Evolutionary conservation across 1,139 yeast species (phyloP).

Genomic region (Saccharomyces hybrid): DNA sequence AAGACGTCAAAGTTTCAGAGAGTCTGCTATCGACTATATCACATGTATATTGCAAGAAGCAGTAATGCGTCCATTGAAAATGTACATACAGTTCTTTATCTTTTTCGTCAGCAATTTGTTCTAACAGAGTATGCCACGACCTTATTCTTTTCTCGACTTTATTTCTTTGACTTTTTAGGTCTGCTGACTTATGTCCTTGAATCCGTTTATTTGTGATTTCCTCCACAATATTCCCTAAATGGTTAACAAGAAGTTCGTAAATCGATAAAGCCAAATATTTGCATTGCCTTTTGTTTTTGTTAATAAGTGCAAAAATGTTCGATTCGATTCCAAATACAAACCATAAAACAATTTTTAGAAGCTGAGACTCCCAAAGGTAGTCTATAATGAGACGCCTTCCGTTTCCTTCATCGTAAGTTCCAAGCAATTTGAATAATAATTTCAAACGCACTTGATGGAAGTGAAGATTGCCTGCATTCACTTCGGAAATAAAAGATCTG

Average conservation of each 20-base stretch:
- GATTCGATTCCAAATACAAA: slow-evolving; percentile 34
- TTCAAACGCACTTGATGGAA: slow-evolving; percentile 41
- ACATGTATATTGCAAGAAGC: slow-evolving; percentile 34
- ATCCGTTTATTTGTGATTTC: slow-evolving; percentile 21
- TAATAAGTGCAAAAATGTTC: slow-evolving; percentile 18
- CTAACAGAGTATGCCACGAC: slow-evolving; percentile 35
- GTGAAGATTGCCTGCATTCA: slow-evolving; percentile 36
- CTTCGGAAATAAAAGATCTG: slow-evolving; percentile 30
- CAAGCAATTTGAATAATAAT: slow-evolving; percentile 39
- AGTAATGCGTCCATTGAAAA: slow-evolving; percentile 38
- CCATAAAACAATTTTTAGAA: slow-evolving; percentile 28
- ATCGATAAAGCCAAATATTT: slow-evolving; percentile 33
- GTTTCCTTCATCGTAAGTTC: slow-evolving; percentile 18
- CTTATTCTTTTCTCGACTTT: slow-evolving; percentile 32
- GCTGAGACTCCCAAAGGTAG: slow-evolving; percentile 24
- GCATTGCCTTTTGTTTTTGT: slow-evolving; percentile 5
- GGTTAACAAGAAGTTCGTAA: slow-evolving; percentile 53
- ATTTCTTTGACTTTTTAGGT: slow-evolving; percentile 24
- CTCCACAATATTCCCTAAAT: slow-evolving; percentile 23
- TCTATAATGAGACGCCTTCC: slow-evolving; percentile 30
- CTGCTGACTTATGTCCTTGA: slow-evolving; percentile 26
- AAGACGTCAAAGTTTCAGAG: slow-evolving; percentile 24
- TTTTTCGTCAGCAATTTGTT: slow-evolving; percentile 9
- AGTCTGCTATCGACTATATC: slow-evolving; percentile 25
- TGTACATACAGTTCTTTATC: slow-evolving; percentile 19